These are phyloP conservation scores for Hydnomerulius pinastri DNA, from an alignment of 768 basidiomycete genomes.

Conservation along the genomic window DNA sequence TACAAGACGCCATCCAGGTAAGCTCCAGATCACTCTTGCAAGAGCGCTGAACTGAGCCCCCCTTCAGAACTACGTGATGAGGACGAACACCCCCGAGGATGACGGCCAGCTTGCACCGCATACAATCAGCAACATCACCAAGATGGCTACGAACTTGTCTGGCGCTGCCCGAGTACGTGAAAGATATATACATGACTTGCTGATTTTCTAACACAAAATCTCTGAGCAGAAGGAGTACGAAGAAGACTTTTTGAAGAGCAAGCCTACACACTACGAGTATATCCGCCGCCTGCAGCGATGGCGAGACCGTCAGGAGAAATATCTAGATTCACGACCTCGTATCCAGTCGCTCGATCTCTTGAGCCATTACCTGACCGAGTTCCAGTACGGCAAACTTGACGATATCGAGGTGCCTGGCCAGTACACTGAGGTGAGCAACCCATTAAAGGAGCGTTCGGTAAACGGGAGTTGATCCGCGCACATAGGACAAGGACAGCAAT, in stretches of 20 bases:
- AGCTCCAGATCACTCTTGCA: slow-evolving; percentile 11
- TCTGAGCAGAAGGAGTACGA: slow-evolving; percentile 77
- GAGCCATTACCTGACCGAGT: slow-evolving; percentile 94
- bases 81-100: slow-evolving; percentile 67
- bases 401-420: slow-evolving; percentile 99
- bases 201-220: slow-evolving; percentile 4
- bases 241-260: slow-evolving; percentile 82
- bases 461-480: slow-evolving; percentile 14
- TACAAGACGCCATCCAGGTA: slow-evolving; percentile 87
- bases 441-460: too few species aligned
- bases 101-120: slow-evolving; percentile 61
- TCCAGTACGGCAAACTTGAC: slow-evolving; percentile 96
- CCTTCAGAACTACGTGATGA: slow-evolving; percentile 63
- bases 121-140: slow-evolving; percentile 56
- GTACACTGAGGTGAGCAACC: slow-evolving; percentile 81
- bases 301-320: slow-evolving; percentile 87
- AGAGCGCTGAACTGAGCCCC: not conserved
- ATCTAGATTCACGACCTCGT: slow-evolving; percentile 80
- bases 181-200: not conserved
- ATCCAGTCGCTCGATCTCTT: slow-evolving; percentile 82
- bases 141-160: slow-evolving; percentile 63
- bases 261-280: slow-evolving; percentile 83
- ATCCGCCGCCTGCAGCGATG: slow-evolving; percentile 88
- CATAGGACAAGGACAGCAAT: slow-evolving; percentile 91
- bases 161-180: slow-evolving; percentile 56